phyloP scores from a whole-genome alignment of 352 stramenopile genomes.

The Pilasporangium apinafurcum region DNA sequence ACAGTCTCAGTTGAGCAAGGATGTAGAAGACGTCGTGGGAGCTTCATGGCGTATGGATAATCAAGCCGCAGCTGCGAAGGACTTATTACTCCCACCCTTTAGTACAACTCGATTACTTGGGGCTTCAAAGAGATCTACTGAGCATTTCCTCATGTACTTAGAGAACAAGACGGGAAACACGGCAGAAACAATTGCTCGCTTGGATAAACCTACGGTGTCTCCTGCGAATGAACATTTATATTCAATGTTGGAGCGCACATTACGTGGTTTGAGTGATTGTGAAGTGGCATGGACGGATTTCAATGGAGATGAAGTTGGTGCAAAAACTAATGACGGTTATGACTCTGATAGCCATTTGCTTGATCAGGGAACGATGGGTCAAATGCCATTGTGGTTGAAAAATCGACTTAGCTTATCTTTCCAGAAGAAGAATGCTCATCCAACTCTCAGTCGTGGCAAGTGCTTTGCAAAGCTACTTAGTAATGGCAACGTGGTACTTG shows the following conservation, averaged over 20 bases:
- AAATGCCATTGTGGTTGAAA: constrained; percentile 75
- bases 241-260: constrained; percentile 80
- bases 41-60: constrained; percentile 43
- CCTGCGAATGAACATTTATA: constrained; percentile 77
- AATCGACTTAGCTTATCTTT: constrained; percentile 33
- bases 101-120: constrained; percentile 73
- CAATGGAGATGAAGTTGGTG: constrained; percentile 31
- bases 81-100: constrained; percentile 72
- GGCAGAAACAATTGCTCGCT: not conserved
- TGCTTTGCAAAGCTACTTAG: constrained; percentile 82
- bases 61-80: constrained; percentile 30
- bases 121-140: constrained; percentile 52
- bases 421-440: constrained; percentile 21
- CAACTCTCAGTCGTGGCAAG: constrained; percentile 60
- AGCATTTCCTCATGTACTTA: constrained; percentile 86
- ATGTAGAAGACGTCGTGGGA: constrained; percentile 34
- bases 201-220: constrained; percentile 19
- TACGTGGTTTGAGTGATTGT: constrained; percentile 74
- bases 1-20: constrained; percentile 24
- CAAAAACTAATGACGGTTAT: not conserved
- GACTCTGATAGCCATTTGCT: constrained; percentile 27
- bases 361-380: constrained; percentile 31
- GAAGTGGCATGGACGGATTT: constrained; percentile 84
- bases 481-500: constrained; percentile 64
- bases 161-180: constrained; percentile 17